These are phyloP conservation scores for Yarrowia keelungensis DNA, from an alignment of 805 yeast species.

Conservation along the genomic window DNA sequence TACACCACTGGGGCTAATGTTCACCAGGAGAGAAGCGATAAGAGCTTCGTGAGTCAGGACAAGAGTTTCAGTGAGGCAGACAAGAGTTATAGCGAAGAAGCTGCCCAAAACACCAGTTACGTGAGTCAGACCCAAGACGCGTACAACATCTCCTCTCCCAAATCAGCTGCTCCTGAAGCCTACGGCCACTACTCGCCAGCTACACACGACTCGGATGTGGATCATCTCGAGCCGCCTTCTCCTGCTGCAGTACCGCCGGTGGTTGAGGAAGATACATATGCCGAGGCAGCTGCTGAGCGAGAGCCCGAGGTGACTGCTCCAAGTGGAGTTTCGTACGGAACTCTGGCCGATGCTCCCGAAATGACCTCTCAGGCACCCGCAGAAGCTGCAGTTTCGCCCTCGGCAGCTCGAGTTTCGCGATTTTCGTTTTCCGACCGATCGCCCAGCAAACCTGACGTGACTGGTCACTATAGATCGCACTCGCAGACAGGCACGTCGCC, in stretches of 20 bases:
- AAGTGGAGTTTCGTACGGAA: neutral
- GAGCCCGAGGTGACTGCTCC: neutral
- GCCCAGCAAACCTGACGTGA: constrained; percentile 9
- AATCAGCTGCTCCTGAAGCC: neutral
- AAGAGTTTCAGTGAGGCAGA: no score
- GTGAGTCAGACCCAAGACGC: neutral
- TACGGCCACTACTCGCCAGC: constrained; percentile 15
- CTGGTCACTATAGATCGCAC: constrained; percentile 36
- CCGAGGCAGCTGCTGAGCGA: neutral
- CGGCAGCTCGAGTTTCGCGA: constrained; percentile 3
- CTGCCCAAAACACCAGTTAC: neutral
- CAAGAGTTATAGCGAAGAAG: no score
- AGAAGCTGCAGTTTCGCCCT: no score
- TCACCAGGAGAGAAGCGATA: neutral
- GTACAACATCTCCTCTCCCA: no score
- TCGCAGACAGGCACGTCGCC: constrained; percentile 29
- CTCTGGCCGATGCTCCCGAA: neutral
- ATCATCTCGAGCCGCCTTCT: neutral
- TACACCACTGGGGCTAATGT: neutral
- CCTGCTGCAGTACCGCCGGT: no score
- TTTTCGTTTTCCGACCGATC: constrained; percentile 36
- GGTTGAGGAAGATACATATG: no score
- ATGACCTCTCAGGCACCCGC: no score
- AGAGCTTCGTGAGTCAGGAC: no score
- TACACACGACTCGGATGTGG: constrained; percentile 12